Percentiles rank a stretch among this genome's conserved stretches.
Evolutionary conservation across 805 yeast genomes (phyloP).

Genomic region (Sungouiella thailandica): DNA sequence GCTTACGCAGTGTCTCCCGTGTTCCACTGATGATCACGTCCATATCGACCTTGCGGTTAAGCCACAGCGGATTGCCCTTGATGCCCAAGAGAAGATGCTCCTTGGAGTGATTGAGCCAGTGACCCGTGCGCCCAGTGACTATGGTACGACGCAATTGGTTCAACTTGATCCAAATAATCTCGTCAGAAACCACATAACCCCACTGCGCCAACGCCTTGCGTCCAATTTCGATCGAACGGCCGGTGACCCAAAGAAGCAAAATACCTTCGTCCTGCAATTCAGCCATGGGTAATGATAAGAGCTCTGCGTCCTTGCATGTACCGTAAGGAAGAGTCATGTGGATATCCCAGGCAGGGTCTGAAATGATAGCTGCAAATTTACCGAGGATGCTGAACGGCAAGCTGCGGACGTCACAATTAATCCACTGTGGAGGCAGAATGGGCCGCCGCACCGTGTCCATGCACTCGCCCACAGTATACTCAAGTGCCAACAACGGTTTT

Average conservation of each 20-base stretch:
- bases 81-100: constrained; percentile 85
- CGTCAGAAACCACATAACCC: constrained; percentile 80
- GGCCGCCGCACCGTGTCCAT: constrained; percentile 30
- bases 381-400: constrained; percentile 72
- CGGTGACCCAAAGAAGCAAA: constrained; percentile 89
- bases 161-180: constrained; percentile 85
- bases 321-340: constrained; percentile 83
- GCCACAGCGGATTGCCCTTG: constrained; percentile 77
- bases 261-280: constrained; percentile 80
- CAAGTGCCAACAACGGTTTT: constrained; percentile 19
- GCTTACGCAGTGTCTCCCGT: constrained; percentile 85
- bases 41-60: constrained; percentile 59
- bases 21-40: constrained; percentile 80
- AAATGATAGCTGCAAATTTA: constrained; percentile 73
- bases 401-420: constrained; percentile 73
- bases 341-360: constrained; percentile 97
- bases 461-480: constrained; percentile 48
- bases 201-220: constrained; percentile 68
- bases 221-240: constrained; percentile 87
- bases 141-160: constrained; percentile 85
- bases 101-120: constrained; percentile 93
- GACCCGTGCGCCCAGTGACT: constrained; percentile 95
- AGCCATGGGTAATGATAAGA: constrained; percentile 60
- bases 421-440: constrained; percentile 70
- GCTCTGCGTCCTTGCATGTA: constrained; percentile 71